phyloP scores from a whole-genome alignment of 306 rosid genomes.

The Rosa lucieae region DNA sequence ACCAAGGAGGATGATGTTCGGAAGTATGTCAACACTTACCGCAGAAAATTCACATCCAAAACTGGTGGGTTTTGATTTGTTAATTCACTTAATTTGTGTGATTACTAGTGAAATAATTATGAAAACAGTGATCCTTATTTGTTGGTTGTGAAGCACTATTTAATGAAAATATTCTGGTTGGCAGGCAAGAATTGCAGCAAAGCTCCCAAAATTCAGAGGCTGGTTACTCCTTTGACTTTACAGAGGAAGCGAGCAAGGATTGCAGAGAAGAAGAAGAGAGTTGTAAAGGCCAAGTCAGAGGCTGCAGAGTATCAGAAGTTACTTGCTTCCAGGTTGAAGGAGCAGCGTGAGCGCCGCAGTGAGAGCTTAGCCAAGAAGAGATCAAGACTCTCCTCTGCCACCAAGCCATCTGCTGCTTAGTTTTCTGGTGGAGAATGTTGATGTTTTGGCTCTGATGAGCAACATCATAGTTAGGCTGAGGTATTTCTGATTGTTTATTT shows the following conservation, averaged over 20 bases:
- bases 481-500: slow-evolving; percentile 3
- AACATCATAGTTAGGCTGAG: slow-evolving; percentile 18
- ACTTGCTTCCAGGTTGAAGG: slow-evolving; percentile 45
- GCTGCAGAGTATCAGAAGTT: slow-evolving; percentile 50
- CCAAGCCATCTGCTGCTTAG: slow-evolving; percentile 31
- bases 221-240: slow-evolving; percentile 49
- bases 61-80: slow-evolving; percentile 23
- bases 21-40: slow-evolving; percentile 52
- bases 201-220: slow-evolving; percentile 53
- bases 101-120: neutral
- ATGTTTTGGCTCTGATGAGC: neutral
- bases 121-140: neutral
- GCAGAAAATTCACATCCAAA: slow-evolving; percentile 46
- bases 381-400: slow-evolving; percentile 42
- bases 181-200: slow-evolving; percentile 47
- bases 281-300: slow-evolving; percentile 43
- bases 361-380: slow-evolving; percentile 55
- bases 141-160: neutral
- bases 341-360: slow-evolving; percentile 50
- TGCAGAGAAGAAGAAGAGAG: slow-evolving; percentile 51
- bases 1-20: slow-evolving; percentile 48
- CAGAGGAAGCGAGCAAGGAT: slow-evolving; percentile 51
- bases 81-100: neutral
- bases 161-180: neutral
- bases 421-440: neutral